Evolutionary conservation across 352 stramenopile genomes (phyloP).

Genomic region (Globisporangium irregulare): DNA sequence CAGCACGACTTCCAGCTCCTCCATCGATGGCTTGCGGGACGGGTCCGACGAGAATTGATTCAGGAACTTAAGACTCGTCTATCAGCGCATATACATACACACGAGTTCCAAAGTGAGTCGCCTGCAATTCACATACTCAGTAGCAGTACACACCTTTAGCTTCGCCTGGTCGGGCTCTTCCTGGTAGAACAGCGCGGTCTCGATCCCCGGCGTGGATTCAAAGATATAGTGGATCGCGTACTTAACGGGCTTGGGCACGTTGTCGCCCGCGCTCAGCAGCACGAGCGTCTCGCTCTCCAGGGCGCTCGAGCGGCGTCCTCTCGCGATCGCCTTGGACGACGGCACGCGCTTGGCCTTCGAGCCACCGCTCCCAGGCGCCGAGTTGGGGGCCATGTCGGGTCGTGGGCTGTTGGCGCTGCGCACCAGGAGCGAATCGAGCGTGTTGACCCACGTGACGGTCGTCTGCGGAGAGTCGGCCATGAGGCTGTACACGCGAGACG

Average conservation of each 20-base stretch:
- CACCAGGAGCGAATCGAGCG: constrained; percentile 65
- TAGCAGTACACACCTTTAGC: constrained; percentile 40
- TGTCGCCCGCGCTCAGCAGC: constrained; percentile 35
- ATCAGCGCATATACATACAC: background rate
- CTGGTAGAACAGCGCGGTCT: constrained; percentile 76
- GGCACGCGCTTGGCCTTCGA: constrained; percentile 25
- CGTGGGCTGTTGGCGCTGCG: constrained; percentile 78
- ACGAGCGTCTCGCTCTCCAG: constrained; percentile 50
- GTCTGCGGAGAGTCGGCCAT: constrained; percentile 76
- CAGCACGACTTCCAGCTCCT: constrained; percentile 55
- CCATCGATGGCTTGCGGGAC: constrained; percentile 49
- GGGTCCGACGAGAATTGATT: constrained; percentile 51
- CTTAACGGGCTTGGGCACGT: constrained; percentile 51
- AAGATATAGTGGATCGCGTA: constrained; percentile 83
- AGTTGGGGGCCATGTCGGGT: constrained; percentile 32
- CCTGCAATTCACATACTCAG: background rate
- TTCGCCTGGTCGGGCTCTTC: constrained; percentile 38
- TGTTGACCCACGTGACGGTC: constrained; percentile 69
- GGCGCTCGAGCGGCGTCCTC: constrained; percentile 34
- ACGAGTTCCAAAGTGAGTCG: constrained; percentile 1
- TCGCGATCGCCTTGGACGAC: constrained; percentile 23
- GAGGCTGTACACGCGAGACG: constrained; percentile 70
- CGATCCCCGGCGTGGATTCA: constrained; percentile 72
- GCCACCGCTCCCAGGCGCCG: background rate
- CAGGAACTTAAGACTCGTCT: constrained; percentile 53